Conservation (phyloP, 768 basidiomycete genomes). For the Agaricus bisporus region DNA sequence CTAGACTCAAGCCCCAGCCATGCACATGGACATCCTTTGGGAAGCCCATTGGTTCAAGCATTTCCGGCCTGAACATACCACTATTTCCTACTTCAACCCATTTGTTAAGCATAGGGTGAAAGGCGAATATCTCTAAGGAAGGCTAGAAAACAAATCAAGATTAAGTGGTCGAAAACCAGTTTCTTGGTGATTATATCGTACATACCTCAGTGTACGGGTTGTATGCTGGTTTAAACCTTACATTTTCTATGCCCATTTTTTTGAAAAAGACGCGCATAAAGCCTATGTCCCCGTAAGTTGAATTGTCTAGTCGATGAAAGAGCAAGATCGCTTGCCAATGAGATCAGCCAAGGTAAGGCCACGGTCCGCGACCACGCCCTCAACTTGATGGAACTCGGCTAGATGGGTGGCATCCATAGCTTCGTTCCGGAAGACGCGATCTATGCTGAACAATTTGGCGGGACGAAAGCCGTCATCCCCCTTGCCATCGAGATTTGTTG, state of each 20-base stretch:
- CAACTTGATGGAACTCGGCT: conserved; percentile 99
- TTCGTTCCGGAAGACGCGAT: conserved; percentile 98
- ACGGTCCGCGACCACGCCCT: conserved; percentile 96
- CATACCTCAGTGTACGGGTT: conserved; percentile 96
- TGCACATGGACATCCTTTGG: conserved; percentile 95
- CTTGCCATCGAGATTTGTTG: conserved; percentile 18
- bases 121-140: conserved; percentile 96
- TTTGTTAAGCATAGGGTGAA: conserved; percentile 87
- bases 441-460: conserved; percentile 94
- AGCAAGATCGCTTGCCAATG: conserved; percentile 57
- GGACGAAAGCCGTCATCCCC: conserved; percentile 76
- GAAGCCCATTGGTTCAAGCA: conserved; percentile 98
- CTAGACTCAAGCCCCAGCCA: conserved; percentile 93
- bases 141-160: conserved; percentile 44
- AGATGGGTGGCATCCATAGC: conserved; percentile 97
- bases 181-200: conserved; percentile 18
- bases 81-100: conserved; percentile 99
- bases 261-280: conserved; percentile 99
- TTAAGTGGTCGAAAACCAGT: background rate
- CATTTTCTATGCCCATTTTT: conserved; percentile 93
- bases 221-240: conserved; percentile 98
- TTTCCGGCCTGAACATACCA: conserved; percentile 99
- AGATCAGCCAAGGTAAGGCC: conserved; percentile 90
- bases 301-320: background rate
- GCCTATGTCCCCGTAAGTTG: conserved; percentile 36